A percentile compares a stretch with the other conserved stretches of the same genome.
These are phyloP conservation scores for Paralagenidium karlingii DNA, from an alignment of 352 stramenopile species.

Conservation along the genomic window DNA sequence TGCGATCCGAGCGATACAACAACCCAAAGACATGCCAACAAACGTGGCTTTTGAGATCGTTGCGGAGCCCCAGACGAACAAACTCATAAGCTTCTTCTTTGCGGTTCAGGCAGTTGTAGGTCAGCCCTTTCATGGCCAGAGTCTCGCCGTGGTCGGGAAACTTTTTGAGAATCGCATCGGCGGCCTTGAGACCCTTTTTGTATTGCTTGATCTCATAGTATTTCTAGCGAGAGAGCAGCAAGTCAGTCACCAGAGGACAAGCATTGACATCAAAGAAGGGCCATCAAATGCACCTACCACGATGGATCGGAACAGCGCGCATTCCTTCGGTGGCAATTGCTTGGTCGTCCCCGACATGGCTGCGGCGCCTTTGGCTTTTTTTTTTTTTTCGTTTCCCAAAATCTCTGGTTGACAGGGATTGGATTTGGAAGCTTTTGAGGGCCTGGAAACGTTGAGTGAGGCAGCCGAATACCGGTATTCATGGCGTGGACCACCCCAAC, in stretches of 20 bases:
- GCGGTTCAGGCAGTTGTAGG: slow-evolving; percentile 88
- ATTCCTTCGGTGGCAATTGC: slow-evolving; percentile 89
- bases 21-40: slow-evolving; percentile 99
- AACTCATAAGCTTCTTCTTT: slow-evolving; percentile 95
- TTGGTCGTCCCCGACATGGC: slow-evolving; percentile 38
- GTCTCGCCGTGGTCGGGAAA: slow-evolving; percentile 95
- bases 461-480: too few relatives aligned
- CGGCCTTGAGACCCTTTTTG: slow-evolving; percentile 96
- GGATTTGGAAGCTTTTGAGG: too few relatives aligned
- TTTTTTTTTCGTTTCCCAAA: too few relatives aligned
- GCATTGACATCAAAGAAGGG: background rate
- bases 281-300: slow-evolving; percentile 42
- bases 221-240: slow-evolving; percentile 69
- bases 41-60: slow-evolving; percentile 91
- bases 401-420: too few relatives aligned
- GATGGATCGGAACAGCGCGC: slow-evolving; percentile 92
- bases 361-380: too few relatives aligned
- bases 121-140: slow-evolving; percentile 97
- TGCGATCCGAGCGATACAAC: slow-evolving; percentile 92
- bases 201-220: slow-evolving; percentile 98
- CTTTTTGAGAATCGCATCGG: slow-evolving; percentile 93
- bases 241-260: background rate
- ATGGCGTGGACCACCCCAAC: too few relatives aligned
- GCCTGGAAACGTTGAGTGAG: too few relatives aligned
- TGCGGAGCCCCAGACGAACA: slow-evolving; percentile 88